Evolutionary conservation across 2,329 filamentous ascomycete species (phyloP), one percentile per base, ranked within the genome.

Genomic region (Neophaeococcomyces mojaviensis): DNA sequence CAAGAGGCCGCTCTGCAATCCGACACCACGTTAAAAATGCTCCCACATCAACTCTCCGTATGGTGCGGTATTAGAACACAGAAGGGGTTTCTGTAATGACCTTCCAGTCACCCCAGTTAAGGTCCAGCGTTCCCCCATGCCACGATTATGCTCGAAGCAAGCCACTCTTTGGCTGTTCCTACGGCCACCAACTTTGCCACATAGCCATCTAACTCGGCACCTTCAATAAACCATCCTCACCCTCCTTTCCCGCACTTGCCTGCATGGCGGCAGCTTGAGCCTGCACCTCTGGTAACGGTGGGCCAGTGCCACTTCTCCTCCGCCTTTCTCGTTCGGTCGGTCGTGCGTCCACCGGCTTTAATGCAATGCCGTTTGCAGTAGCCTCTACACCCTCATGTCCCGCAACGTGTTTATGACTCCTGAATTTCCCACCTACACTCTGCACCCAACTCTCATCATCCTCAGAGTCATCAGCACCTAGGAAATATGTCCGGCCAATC

Each of bases 401-500:
- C 3, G 37, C 33, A n/a, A 36, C 39, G 20, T 37, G 33, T 19
- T 41, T 39, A 9, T 47, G 38, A 20, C 55, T 61, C 68, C 56
- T 72, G 77, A 63, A 84, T 79, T 58, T 80, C 78, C 77, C 76
- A 52, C 75, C 72, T 54, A 81, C 70, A 8, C 73, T 76, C 38
- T 76, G 73, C 58, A 82, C 55, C 56, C 56, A 58, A 44, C 52
- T 52, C 35, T 56, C 52, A 44, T 57, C 53, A 49, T 73, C 78
- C 5, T 18, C 18, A 47, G 78, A 67, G 44, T 78, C 68, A 50
- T 78, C 78, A 50, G 68, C 65, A 26, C 84, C 85, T 13, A 94
- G 70, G 88, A 89, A 96, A 68, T 94, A 96, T 47, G 73, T 74
- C 54, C 77, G 78, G 32, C 84, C 84, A 19, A 87, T 72, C 8